phyloP scores from a whole-genome alignment of 2,329 filamentous ascomycete species.

The Aspergillus intermedius region DNA sequence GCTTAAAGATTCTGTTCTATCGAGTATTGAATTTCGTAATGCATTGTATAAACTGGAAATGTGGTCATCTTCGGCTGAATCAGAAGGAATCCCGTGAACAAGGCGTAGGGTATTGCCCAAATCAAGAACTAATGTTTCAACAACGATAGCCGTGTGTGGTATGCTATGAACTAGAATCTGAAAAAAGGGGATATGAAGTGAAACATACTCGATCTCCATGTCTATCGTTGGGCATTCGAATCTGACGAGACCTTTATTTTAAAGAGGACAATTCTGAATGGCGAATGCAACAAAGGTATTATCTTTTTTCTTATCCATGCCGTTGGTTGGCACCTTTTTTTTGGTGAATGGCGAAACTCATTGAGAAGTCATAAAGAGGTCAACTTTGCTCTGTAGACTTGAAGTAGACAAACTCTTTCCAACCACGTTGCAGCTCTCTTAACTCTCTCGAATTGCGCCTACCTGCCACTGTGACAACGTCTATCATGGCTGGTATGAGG shows the following conservation, averaged over 20 bases:
- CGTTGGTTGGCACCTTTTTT: too few relatives aligned
- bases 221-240: background rate
- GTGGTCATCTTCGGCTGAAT: background rate
- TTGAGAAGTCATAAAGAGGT: background rate
- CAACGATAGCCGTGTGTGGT: background rate
- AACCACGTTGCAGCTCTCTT: background rate
- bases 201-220: background rate
- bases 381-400: background rate
- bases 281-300: background rate
- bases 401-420: background rate
- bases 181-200: background rate
- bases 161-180: background rate
- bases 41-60: background rate
- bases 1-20: background rate
- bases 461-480: background rate
- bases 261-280: background rate
- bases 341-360: too few relatives aligned
- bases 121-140: background rate
- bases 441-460: background rate
- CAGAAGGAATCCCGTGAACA: background rate
- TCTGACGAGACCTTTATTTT: background rate
- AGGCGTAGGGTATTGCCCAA: background rate
- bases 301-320: too few relatives aligned
- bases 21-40: background rate
- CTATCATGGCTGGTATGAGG: background rate